Conservation (phyloP, 2,329 filamentous ascomycete species). For the Nemania diffusa region DNA sequence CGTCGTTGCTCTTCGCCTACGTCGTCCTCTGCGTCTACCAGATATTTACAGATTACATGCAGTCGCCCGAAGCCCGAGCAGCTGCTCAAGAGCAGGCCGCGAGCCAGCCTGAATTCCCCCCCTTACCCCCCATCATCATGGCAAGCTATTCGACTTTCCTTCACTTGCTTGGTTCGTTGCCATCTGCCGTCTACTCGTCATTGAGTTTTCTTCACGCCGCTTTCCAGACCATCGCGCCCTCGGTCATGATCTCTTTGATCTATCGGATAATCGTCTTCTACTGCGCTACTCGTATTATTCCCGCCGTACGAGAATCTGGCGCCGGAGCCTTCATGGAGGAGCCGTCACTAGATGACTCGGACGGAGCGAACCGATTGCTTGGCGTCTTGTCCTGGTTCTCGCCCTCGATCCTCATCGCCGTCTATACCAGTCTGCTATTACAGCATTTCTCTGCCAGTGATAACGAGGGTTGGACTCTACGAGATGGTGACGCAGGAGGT, state of each 20-base stretch:
- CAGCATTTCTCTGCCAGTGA: constrained; percentile 90
- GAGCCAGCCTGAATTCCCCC: constrained; percentile 87
- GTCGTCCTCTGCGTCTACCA: constrained; percentile 99
- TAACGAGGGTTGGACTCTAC: constrained; percentile 82
- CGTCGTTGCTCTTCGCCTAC: constrained; percentile 94
- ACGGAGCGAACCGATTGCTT: constrained; percentile 81
- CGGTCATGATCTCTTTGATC: constrained; percentile 91
- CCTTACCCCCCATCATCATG: constrained; percentile 98
- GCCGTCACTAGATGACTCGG: constrained; percentile 84
- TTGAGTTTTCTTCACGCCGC: constrained; percentile 90
- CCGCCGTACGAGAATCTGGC: constrained; percentile 87
- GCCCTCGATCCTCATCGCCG: constrained; percentile 91
- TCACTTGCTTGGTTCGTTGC: constrained; percentile 84
- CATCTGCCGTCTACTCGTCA: constrained; percentile 82
- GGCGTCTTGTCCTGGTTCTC: constrained; percentile 93
- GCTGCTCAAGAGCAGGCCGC: constrained; percentile 60
- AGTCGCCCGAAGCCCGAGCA: constrained; percentile 72
- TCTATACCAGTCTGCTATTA: constrained; percentile 94
- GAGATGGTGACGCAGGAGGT: constrained; percentile 82
- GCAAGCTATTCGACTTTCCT: constrained; percentile 94
- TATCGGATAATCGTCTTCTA: constrained; percentile 97
- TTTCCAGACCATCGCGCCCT: constrained; percentile 94
- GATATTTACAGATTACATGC: constrained; percentile 98
- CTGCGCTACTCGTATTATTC: constrained; percentile 93
- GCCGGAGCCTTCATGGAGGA: constrained; percentile 85